Percentiles rank a stretch among this genome's conserved stretches.
Conservation (phyloP, 768 basidiomycete genomes). For the Hygrocybe coccinea region DNA sequence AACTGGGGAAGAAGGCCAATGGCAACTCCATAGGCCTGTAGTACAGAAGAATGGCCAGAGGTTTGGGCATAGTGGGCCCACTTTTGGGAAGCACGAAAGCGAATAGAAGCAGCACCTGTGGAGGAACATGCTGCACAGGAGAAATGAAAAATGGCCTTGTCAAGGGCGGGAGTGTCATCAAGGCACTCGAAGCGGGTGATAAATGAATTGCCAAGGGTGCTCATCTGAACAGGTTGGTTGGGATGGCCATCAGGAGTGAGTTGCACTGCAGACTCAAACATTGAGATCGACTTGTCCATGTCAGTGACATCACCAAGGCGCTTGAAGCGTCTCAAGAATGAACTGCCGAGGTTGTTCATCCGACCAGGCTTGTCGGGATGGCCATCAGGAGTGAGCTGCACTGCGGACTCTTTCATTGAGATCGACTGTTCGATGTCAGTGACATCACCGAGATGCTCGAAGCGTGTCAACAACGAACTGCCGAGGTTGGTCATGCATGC, state of each 20-base stretch:
- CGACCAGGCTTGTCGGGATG: constrained; percentile 5
- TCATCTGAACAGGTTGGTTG: not conserved
- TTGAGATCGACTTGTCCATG: not conserved
- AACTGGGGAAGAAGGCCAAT: constrained; percentile 12
- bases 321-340: too few relatives aligned
- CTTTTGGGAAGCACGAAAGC: not conserved
- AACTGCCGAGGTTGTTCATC: constrained; percentile 8
- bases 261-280: not conserved
- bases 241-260: not conserved
- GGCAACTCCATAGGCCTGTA: constrained; percentile 6
- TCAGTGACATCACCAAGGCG: not conserved
- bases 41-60: not conserved
- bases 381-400: constrained; percentile 2
- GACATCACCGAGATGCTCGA: constrained; percentile 3
- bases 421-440: constrained; percentile 8
- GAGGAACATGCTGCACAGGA: not conserved
- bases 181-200: constrained; percentile 12
- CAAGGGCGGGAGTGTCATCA: constrained; percentile 5
- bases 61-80: not conserved
- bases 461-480: constrained; percentile 4
- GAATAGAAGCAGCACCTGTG: not conserved
- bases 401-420: not conserved
- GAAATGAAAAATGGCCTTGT: constrained; percentile 7
- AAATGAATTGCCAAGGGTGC: constrained; percentile 9
- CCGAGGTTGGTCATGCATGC: constrained; percentile 8